Evolutionary conservation across 2,329 filamentous ascomycete genomes (phyloP), one percentile per base, ranked within the genome.

Genomic region (Magnaporthales sp.): DNA sequence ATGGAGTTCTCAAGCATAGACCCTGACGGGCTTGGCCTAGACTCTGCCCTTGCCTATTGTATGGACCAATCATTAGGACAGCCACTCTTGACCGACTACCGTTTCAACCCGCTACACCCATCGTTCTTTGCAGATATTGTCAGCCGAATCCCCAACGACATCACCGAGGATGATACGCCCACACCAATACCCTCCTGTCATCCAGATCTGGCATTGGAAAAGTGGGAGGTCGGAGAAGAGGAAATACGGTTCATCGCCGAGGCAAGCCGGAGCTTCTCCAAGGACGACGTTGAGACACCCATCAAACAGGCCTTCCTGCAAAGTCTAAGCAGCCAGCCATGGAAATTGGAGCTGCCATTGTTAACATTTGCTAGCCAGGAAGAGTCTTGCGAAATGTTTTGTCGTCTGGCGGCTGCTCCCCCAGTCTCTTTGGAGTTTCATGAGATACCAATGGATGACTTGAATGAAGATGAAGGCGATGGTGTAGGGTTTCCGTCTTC

Each of bases 31-130:
- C 29, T 64, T 27, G 63, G 32, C 15, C 63, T 38, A 26, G 32
- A 64, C 13, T 7, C 63, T 64, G 63, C 63, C 38, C 30, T 64
- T 11, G 63, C 24, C 10, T 64, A 60, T 26, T 60, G 56, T 27
- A 29, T 54, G 38, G 63, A 54, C n/a, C 11, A 15, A 27, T 27
- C 13, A 6, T 8, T 60, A 8, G 56, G 56, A 4, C 8, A 30
- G 38, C 11, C 38, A 8, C 26, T 64, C 15, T 26, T 64, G 26
- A 64, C 63, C 38, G 38, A 64, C 38, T 38, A 64, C 31, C 24
- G 63, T 10, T 64, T 64, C 38, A 27, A 64, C 51, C 63, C 63
- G 2, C 63, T 64, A 13, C 38, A 64, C 15, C 32, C 38, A 15
- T 31, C 63, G 24, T 30, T 64, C 19, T 22, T 64, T 15, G 32